Conservation (phyloP, 2,329 filamentous ascomycete genomes). For the Ceratocystis cacaofunesta region DNA sequence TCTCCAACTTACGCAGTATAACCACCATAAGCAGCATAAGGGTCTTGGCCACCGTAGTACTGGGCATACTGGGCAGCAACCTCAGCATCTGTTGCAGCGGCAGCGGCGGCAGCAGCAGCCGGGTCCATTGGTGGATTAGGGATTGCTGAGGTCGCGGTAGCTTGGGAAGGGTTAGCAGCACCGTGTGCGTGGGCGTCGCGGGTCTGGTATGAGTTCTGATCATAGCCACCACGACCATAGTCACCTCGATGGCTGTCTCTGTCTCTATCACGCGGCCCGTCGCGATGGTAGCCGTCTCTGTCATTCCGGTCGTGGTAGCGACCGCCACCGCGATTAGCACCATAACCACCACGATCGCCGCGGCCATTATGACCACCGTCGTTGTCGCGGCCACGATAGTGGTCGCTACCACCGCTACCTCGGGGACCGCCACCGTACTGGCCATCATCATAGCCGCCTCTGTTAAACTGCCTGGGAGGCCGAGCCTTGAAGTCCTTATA, state of each 20-base stretch:
- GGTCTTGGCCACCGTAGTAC: slow-evolving; percentile 63
- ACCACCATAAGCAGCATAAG: slow-evolving; percentile 82
- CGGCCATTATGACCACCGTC: slow-evolving; percentile 8
- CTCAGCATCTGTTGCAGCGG: slow-evolving; percentile 29
- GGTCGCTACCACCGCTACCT: slow-evolving; percentile 23
- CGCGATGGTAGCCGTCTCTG: slow-evolving; percentile 19
- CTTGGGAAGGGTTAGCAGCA: slow-evolving; percentile 15
- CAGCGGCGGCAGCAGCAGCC: slow-evolving; percentile 7
- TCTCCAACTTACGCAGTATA: slow-evolving; percentile 50
- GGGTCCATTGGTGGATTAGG: slow-evolving; percentile 17
- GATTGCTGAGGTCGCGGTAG: slow-evolving; percentile 21
- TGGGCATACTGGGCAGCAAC: slow-evolving; percentile 73
- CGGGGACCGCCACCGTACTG: slow-evolving; percentile 26
- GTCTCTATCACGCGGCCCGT: slow-evolving; percentile 21
- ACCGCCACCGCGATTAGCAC: slow-evolving; percentile 18
- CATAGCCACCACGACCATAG: slow-evolving; percentile 22
- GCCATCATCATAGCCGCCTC: slow-evolving; percentile 27
- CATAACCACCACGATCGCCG: slow-evolving; percentile 20
- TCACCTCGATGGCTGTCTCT: slow-evolving; percentile 20
- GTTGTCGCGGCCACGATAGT: slow-evolving; percentile 22
- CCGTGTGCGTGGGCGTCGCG: slow-evolving; percentile 14
- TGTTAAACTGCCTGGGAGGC: slow-evolving; percentile 51
- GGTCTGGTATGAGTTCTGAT: slow-evolving; percentile 17
- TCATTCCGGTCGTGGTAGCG: slow-evolving; percentile 6
- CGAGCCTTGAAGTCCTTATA: slow-evolving; percentile 85